Evolutionary conservation across 2,329 filamentous ascomycete species (phyloP), one percentile per base, ranked within the genome.

Genomic region (Zarea fungicola): DNA sequence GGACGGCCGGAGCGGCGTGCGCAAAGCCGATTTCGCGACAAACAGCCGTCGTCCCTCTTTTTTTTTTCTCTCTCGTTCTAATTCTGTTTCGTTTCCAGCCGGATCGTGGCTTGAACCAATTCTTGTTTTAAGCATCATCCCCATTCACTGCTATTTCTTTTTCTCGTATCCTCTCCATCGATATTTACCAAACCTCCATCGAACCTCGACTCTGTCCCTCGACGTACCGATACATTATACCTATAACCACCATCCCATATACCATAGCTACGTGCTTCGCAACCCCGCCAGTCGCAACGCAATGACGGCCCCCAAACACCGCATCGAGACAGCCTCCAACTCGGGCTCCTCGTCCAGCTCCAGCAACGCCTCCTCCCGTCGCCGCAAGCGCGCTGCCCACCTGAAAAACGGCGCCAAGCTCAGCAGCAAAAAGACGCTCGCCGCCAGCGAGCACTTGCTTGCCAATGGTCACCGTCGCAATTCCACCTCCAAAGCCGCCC

Each of bases 401-500:
- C 45, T 44, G 36, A 60, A 57, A 47, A 56, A 57, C 34, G 52
- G 54, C 49, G 57, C 55, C 52, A 52, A n/a, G 25, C 42, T 14
- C 50, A 48, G 3, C 48, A 34, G 25, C 35, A 47, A 29, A 47
- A 44, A 50, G 18, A 55, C 48, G 14, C 16, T 51, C 23, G 49
- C 54, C 23, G 53, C 55, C 51, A 55, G 50, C 16, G 65, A 70
- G 47, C 54, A 63, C 40, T 62, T 67, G 28, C 58, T 62, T 48
- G 56, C 55, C 41, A 61, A 58, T 22, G 50, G 50, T 19, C 21
- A 74, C 62, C 71, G 78, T 41, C 70, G 74, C 50, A 70, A 72
- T 35, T 83, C 78, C 62, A 59, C 82, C 49, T 78, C 75, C 68
- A 81, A 81, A 56, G 77, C 80, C 4, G 78, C 79, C n/a, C 70